Conservation (phyloP, 2,329 filamentous ascomycete genomes). For the Ophiosphaerella narmari region DNA sequence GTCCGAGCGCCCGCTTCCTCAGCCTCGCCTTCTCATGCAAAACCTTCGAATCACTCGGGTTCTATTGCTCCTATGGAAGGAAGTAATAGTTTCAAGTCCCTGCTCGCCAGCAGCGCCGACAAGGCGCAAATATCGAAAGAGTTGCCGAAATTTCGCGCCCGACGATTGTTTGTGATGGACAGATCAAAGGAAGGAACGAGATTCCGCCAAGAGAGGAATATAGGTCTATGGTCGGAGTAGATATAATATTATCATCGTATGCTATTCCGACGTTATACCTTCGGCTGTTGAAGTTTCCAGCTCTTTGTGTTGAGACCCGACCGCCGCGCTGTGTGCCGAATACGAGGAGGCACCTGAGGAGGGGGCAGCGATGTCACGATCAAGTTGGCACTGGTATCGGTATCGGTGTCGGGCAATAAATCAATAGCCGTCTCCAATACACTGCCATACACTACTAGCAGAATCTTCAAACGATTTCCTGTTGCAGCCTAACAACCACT, state of each 20-base stretch:
- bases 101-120: too few relatives aligned
- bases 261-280: neutral
- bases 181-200: too few relatives aligned
- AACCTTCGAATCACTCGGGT: too few relatives aligned
- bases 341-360: neutral
- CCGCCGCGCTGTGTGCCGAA: conserved; percentile 1
- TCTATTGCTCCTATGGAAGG: too few relatives aligned
- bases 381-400: neutral
- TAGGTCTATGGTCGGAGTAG: too few relatives aligned
- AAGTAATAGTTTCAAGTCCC: too few relatives aligned
- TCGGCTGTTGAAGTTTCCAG: conserved; percentile 2
- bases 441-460: neutral
- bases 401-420: neutral
- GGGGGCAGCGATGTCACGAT: neutral
- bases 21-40: neutral
- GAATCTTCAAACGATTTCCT: neutral
- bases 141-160: too few relatives aligned
- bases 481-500: neutral
- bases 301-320: neutral
- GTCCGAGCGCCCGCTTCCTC: neutral
- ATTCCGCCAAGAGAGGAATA: too few relatives aligned
- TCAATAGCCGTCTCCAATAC: neutral
- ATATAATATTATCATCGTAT: too few relatives aligned
- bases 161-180: too few relatives aligned
- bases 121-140: too few relatives aligned